Evolutionary conservation across 805 yeast species (phyloP), one percentile per base, ranked within the genome.

Genomic region (Yueomyces sinensis): DNA sequence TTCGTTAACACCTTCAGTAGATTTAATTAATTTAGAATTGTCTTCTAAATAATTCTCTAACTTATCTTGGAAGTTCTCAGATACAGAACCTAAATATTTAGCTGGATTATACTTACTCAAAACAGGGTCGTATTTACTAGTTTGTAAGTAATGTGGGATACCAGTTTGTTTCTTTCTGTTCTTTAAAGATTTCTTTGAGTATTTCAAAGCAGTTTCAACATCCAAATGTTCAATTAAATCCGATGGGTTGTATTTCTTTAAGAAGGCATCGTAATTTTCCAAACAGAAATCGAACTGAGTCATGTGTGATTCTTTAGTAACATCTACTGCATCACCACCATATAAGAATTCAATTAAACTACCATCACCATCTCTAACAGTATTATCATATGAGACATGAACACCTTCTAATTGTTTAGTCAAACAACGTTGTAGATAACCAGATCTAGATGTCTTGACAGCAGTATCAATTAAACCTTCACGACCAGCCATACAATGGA

Each of bases 401-500:
- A 91, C 94, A 66, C 98, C 98, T 61, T 91, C 99, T 43, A 91
- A 69, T 64, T 91, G 98, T 62, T 91, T 91, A 39, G 95, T 91
- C 62, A 91, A 72, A 73, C 99, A 93, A 65, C 99, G 78, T 65
- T 91, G 99, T 59, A 91, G 70, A 63, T 91, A 91, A 55, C 99
- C 99, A 40, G 97, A 87, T 63, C 95, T 78, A 16, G 96, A 83
- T 9, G 99, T 91, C 64, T 91, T 91, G 44, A 91, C 99, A 33
- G 99, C 98, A 40, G 99, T 91, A 70, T 91, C 99, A 65, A 91
- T 91, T 54, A 91, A 74, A 66, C 99, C 99, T 69, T 91, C 99
- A 68, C 99, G 81, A 63, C 99, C 99, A 37, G 99, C 98, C 98
- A 91, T 91, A 69, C 97, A 91, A 65, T 91, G 99, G 91, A 93